Percentiles rank a stretch among this genome's conserved stretches.
Evolutionary conservation across 2,329 filamentous ascomycete species (phyloP).

Genomic region (Meredithiella fracta): DNA sequence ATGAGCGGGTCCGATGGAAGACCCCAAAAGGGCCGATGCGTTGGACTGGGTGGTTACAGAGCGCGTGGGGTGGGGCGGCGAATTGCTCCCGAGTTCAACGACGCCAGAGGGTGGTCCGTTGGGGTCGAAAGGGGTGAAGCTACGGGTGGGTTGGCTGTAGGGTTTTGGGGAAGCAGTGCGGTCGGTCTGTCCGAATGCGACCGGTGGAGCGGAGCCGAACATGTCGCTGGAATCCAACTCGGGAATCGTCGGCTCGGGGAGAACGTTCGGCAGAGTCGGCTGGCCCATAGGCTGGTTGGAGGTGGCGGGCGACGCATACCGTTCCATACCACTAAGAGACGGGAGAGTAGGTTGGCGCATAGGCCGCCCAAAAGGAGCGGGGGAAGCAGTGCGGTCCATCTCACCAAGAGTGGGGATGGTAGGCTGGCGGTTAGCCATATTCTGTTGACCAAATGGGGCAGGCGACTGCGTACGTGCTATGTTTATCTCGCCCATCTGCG

Average conservation of each 20-base stretch:
- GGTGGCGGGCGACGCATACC: conserved; percentile 2
- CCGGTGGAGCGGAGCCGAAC: conserved; percentile 9
- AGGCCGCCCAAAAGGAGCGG: conserved; percentile 5
- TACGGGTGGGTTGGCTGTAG: conserved; percentile 16
- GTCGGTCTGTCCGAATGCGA: conserved; percentile 15
- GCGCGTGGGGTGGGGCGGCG: conserved; percentile 17
- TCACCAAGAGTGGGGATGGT: conserved; percentile 1
- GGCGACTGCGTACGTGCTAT: conserved; percentile 11
- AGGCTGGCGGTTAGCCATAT: conserved; percentile 1
- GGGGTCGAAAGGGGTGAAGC: conserved; percentile 11
- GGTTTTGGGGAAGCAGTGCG: conserved; percentile 16
- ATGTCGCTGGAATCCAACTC: conserved; percentile 9
- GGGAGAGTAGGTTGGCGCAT: conserved; percentile 7
- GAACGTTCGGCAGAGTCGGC: conserved; percentile 15
- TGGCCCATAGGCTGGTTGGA: conserved; percentile 10
- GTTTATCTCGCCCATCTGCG: conserved; percentile 7
- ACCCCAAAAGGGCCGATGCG: conserved; percentile 5
- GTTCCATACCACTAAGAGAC: neutral
- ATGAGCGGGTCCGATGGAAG: conserved; percentile 8
- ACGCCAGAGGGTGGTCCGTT: conserved; percentile 18
- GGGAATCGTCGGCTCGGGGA: conserved; percentile 15
- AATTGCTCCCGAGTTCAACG: conserved; percentile 20
- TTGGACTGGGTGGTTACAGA: conserved; percentile 14
- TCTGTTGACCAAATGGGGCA: conserved; percentile 9
- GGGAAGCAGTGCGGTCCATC: conserved; percentile 2